phyloP scores from a whole-genome alignment of 1,284 basidiomycete genomes.

The Austroboletus novae-zelandiae region DNA sequence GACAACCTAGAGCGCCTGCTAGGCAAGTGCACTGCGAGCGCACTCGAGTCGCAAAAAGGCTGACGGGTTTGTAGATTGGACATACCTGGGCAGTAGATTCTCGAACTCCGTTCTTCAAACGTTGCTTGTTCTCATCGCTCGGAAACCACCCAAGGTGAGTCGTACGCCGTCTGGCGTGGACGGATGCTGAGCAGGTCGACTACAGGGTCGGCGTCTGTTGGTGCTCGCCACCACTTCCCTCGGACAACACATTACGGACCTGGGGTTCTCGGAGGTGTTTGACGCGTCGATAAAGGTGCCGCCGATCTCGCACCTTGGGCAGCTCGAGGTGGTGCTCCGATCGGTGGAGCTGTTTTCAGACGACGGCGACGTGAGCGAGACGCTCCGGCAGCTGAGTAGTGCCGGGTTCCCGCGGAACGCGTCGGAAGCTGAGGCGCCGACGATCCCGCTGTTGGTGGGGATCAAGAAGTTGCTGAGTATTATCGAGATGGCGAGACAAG shows the following conservation, averaged over 20 bases:
- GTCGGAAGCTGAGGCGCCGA: constrained; percentile 43
- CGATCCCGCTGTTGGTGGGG: constrained; percentile 70
- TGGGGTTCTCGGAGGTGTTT: constrained; percentile 88
- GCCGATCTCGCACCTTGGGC: constrained; percentile 71
- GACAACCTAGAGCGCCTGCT: constrained; percentile 90
- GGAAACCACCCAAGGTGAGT: constrained; percentile 88
- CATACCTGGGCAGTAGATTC: constrained; percentile 96
- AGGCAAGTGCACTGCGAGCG: constrained; percentile 46
- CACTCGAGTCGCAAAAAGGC: background rate
- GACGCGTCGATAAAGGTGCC: constrained; percentile 88
- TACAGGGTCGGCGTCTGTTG: constrained; percentile 84
- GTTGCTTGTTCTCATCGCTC: constrained; percentile 84
- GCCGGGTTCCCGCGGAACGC: constrained; percentile 66
- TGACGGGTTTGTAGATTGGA: constrained; percentile 70
- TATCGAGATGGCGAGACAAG: constrained; percentile 96
- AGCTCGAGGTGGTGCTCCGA: constrained; percentile 78
- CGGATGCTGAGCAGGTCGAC: constrained; percentile 9
- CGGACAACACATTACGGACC: constrained; percentile 83
- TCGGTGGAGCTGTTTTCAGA: constrained; percentile 80
- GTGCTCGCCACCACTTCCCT: constrained; percentile 93
- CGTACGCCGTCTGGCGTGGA: background rate
- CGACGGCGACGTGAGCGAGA: constrained; percentile 53
- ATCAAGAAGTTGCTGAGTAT: constrained; percentile 93
- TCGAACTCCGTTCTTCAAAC: constrained; percentile 94
- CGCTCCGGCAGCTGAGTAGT: constrained; percentile 68